A percentile compares a stretch with the other conserved stretches of the same genome.
Evolutionary conservation across 306 rosid genomes (phyloP).

Genomic region (Pyrus betulifolia): DNA sequence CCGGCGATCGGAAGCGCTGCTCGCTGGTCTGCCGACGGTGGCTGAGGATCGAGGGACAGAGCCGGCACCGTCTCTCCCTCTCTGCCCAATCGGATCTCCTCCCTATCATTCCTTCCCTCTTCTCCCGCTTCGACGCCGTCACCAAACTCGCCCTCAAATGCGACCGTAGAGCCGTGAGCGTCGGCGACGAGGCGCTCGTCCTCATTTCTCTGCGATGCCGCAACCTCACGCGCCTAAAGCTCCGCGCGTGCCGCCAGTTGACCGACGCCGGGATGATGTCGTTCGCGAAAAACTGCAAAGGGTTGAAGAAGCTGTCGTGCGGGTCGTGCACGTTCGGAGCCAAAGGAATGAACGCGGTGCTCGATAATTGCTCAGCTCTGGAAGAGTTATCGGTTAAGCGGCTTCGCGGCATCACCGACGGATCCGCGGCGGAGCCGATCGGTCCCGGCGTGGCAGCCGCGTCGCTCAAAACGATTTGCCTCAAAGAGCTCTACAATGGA

Average conservation of each 20-base stretch:
- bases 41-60: conserved; percentile 82
- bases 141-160: conserved; percentile 86
- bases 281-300: conserved; percentile 75
- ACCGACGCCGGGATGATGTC: conserved; percentile 74
- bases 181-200: conserved; percentile 62
- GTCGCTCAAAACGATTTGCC: conserved; percentile 59
- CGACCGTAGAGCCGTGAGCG: conserved; percentile 77
- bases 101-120: conserved; percentile 43
- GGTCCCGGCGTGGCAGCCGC: conserved; percentile 69
- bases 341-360: conserved; percentile 86
- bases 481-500: conserved; percentile 85
- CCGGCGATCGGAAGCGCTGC: conserved; percentile 76
- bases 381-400: conserved; percentile 93
- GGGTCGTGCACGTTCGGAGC: conserved; percentile 92
- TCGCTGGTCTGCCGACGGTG: conserved; percentile 91
- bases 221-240: conserved; percentile 87
- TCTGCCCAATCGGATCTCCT: conserved; percentile 59
- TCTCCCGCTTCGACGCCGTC: conserved; percentile 82
- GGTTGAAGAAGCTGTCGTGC: conserved; percentile 90
- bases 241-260: conserved; percentile 77
- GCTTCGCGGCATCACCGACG: conserved; percentile 69
- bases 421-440: conserved; percentile 53
- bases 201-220: conserved; percentile 72
- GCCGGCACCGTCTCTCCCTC: conserved; percentile 84
- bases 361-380: conserved; percentile 53